These are phyloP conservation scores for Paramecium tetraurelia DNA, from an alignment of 73 alveolate species.

Conservation along the genomic window DNA sequence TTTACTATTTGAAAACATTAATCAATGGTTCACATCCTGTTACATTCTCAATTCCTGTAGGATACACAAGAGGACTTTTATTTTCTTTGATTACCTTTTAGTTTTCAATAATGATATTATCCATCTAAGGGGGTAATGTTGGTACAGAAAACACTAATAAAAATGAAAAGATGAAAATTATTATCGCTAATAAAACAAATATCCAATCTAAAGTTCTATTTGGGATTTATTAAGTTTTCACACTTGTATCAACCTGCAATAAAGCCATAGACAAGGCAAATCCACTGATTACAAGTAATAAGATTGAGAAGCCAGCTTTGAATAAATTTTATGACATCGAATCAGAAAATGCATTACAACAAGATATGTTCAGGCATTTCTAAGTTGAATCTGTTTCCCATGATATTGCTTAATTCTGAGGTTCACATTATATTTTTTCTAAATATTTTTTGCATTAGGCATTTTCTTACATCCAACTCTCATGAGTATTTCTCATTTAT, in stretches of 20 bases:
- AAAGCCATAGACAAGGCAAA: background rate
- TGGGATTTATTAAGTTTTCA: background rate
- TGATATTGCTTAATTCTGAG: background rate
- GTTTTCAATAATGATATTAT: background rate
- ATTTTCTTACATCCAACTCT: background rate
- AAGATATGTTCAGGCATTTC: background rate
- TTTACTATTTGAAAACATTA: background rate
- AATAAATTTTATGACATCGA: background rate
- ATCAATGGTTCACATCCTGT: slow-evolving; percentile 34
- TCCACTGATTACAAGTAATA: background rate
- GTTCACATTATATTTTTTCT: background rate
- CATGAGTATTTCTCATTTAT: slow-evolving; percentile 28
- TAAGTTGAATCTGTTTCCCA: background rate
- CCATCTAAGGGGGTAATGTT: background rate
- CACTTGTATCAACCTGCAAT: background rate
- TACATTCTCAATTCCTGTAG: slow-evolving; percentile 35
- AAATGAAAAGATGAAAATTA: background rate
- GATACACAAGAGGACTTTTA: background rate
- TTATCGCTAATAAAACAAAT: background rate
- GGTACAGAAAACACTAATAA: background rate
- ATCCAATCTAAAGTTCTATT: background rate
- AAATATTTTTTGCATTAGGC: background rate
- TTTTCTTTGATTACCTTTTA: background rate
- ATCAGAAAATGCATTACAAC: slow-evolving; percentile 45
- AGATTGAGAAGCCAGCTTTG: background rate